Evolutionary conservation across 2,329 filamentous ascomycete genomes (phyloP).

Genomic region (Xenosphaeropsis pyriputrescens): DNA sequence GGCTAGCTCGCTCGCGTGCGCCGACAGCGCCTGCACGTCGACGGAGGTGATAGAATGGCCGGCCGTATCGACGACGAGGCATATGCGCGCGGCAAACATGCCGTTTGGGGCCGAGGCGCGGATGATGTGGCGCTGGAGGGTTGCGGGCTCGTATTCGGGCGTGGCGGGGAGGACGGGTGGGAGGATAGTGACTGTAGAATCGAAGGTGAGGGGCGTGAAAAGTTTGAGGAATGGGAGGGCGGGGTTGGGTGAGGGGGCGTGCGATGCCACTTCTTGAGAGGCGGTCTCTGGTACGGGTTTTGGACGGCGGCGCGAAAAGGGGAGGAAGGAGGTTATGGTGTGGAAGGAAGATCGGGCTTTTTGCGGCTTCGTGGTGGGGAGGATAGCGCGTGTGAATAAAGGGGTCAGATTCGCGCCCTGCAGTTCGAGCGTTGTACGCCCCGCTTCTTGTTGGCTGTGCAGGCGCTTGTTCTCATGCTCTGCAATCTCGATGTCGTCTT

Average conservation of each 20-base stretch:
- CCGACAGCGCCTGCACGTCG: conserved; percentile 37
- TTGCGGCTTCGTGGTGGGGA: too few species aligned
- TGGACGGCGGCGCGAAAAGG: conserved; percentile 13
- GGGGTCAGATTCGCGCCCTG: too few species aligned
- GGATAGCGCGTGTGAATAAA: too few species aligned
- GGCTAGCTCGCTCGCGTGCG: conserved; percentile 43
- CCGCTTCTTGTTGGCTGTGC: conserved; percentile 3
- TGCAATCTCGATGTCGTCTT: conserved; percentile 41
- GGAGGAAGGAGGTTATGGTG: conserved; percentile 14
- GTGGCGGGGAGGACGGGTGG: conserved; percentile 13
- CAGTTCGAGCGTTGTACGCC: too few species aligned
- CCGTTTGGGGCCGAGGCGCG: conserved; percentile 28
- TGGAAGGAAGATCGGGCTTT: conserved; percentile 6
- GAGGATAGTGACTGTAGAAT: conserved; percentile 33
- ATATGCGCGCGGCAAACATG: conserved; percentile 40
- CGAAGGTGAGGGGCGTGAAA: conserved; percentile 54
- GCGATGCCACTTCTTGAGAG: conserved; percentile 34
- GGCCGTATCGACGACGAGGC: conserved; percentile 41
- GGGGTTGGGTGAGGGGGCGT: conserved; percentile 45
- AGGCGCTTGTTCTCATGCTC: conserved; percentile 43
- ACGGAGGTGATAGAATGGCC: conserved; percentile 36
- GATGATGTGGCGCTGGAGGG: conserved; percentile 41
- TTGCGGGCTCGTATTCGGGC: conserved; percentile 9
- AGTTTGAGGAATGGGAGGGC: conserved; percentile 55
- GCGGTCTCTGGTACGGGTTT: conserved; percentile 14